phyloP scores from a whole-genome alignment of 352 stramenopile genomes.

The Phytophthora crassamura region DNA sequence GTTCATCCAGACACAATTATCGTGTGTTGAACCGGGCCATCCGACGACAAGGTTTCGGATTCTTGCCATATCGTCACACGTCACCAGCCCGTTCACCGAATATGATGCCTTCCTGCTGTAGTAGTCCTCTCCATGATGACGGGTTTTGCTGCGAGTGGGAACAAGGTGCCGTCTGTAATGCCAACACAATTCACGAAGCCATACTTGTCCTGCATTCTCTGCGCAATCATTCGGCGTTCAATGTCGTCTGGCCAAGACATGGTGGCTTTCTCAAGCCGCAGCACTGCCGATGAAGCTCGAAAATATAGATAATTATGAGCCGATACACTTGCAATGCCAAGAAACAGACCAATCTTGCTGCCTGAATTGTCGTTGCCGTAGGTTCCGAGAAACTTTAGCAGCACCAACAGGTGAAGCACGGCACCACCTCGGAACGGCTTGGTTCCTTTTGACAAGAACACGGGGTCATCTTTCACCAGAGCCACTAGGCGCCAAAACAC shows the following conservation, averaged over 20 bases:
- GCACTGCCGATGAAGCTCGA: constrained; percentile 6
- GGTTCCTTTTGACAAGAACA: constrained; percentile 7
- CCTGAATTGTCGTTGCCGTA: constrained; percentile 32
- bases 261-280: constrained; percentile 1
- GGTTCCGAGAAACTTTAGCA: constrained; percentile 39
- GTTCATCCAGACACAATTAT: constrained; percentile 38
- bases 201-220: constrained; percentile 21
- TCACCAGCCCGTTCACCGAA: constrained; percentile 21
- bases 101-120: constrained; percentile 31
- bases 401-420: constrained; percentile 27
- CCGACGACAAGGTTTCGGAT: constrained; percentile 29
- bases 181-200: constrained; percentile 35
- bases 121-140: constrained; percentile 31
- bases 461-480: constrained; percentile 10
- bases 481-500: constrained; percentile 11
- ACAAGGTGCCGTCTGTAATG: constrained; percentile 27
- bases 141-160: constrained; percentile 32
- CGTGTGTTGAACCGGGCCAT: constrained; percentile 30
- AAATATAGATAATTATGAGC: constrained; percentile 30
- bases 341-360: constrained; percentile 27
- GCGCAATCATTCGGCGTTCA: constrained; percentile 17
- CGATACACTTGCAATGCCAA: constrained; percentile 27
- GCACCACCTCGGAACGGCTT: constrained; percentile 28
- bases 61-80: constrained; percentile 25
- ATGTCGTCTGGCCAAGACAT: constrained; percentile 9